phyloP scores from a whole-genome alignment of 2,329 filamentous ascomycete species.

The Ascochyta viciae-villosae region DNA sequence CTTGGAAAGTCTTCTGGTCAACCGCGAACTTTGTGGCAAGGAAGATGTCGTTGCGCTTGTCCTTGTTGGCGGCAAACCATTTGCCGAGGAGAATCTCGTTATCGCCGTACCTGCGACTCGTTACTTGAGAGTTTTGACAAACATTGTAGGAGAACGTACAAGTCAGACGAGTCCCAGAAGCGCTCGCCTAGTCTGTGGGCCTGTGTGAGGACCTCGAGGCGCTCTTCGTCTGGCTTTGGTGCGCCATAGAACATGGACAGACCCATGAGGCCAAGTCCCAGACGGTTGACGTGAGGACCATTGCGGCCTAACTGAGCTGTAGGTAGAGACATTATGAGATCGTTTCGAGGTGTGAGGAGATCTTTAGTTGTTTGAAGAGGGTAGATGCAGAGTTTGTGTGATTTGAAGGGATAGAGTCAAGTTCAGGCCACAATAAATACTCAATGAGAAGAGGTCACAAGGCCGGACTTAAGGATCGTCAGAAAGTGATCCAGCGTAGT shows the following conservation, averaged over 20 bases:
- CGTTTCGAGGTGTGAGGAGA: background rate
- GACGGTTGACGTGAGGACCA: conserved; percentile 58
- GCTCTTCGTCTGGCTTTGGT: conserved; percentile 58
- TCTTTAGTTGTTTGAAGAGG: background rate
- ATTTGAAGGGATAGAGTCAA: background rate
- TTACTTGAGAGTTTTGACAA: background rate
- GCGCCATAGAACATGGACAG: conserved; percentile 56
- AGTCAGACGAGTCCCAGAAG: conserved; percentile 37
- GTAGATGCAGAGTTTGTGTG: too few relatives aligned
- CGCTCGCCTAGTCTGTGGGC: conserved; percentile 59
- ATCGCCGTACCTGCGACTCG: conserved; percentile 32
- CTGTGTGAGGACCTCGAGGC: conserved; percentile 60
- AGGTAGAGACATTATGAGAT: conserved; percentile 43
- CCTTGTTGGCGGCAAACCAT: conserved; percentile 49
- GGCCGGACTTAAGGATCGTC: conserved; percentile 1
- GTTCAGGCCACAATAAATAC: background rate
- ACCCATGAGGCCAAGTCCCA: conserved; percentile 65
- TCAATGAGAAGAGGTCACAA: background rate
- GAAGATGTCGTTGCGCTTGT: conserved; percentile 57
- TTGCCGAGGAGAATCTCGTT: conserved; percentile 45
- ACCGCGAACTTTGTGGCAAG: conserved; percentile 47
- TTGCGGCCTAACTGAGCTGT: conserved; percentile 60
- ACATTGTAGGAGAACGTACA: conserved; percentile 22
- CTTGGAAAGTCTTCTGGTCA: conserved; percentile 53
- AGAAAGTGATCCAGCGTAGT: background rate